phyloP scores from a whole-genome alignment of 805 yeast species.

The Starmerella riodocensis region DNA sequence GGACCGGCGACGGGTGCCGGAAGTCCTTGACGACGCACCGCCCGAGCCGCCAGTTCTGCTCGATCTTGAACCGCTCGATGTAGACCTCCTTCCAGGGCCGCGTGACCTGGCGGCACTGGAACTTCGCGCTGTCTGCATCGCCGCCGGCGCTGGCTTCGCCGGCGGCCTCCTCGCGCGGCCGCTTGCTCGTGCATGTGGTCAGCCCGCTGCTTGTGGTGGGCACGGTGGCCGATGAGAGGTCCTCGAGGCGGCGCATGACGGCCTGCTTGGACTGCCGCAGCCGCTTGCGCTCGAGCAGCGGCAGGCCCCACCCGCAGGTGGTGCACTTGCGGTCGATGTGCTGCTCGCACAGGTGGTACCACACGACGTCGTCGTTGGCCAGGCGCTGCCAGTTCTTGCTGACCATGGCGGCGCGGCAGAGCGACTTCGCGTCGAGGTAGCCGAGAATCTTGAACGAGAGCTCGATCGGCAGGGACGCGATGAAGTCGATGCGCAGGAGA shows the following conservation, averaged over 20 bases:
- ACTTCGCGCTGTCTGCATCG: not conserved
- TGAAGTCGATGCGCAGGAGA: slow-evolving; percentile 77
- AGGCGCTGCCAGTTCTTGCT: slow-evolving; percentile 71
- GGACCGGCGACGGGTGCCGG: slow-evolving; percentile 41
- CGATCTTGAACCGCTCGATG: slow-evolving; percentile 79
- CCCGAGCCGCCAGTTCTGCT: slow-evolving; percentile 90
- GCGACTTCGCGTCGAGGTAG: slow-evolving; percentile 82
- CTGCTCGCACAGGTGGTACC: slow-evolving; percentile 98
- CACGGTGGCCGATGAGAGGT: slow-evolving; percentile 2
- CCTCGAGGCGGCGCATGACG: slow-evolving; percentile 23
- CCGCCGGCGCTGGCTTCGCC: not conserved
- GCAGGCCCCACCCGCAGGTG: slow-evolving; percentile 98
- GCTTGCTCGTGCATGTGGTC: slow-evolving; percentile 1
- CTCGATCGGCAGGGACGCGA: slow-evolving; percentile 74
- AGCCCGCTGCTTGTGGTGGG: not conserved
- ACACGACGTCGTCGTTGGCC: slow-evolving; percentile 92
- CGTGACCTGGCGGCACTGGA: slow-evolving; percentile 24
- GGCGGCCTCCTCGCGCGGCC: not conserved
- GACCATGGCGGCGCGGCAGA: slow-evolving; percentile 89
- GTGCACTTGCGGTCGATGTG: slow-evolving; percentile 96
- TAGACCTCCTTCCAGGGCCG: slow-evolving; percentile 96
- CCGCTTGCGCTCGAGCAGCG: slow-evolving; percentile 69
- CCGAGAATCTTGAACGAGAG: slow-evolving; percentile 72
- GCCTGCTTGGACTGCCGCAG: slow-evolving; percentile 26
- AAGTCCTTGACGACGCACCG: slow-evolving; percentile 51